Base-by-base conservation (phyloP, 1,284 basidiomycete genomes). In the Ceratobasidium sp. region DNA sequence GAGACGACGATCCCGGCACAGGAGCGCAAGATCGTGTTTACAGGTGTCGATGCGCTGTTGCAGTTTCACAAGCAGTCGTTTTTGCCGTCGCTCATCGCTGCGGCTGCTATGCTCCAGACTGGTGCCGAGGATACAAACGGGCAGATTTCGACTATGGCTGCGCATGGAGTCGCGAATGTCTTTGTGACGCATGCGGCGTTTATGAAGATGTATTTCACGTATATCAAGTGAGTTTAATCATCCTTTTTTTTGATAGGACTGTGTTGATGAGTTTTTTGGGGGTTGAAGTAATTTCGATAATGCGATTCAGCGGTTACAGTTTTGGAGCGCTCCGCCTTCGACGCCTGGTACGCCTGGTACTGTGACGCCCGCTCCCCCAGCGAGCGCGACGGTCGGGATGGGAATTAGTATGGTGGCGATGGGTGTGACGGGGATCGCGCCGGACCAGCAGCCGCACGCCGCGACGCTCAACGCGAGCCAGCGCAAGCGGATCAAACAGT, bases 151-250 rank as follows among this genome's bases (percentile, higher is more conserved):
- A 86, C 92, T 58, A 88, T 87, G 28, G 93, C 95, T 12, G 96
- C 95, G 0, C 94, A 91, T 80, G 90, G 91, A 40, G 93, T 99
- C 49, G 97, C 96, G 7, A 91, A 93, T 80, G 96, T 95, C 56
- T 99, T 99, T 86, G 87, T 94, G 80, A 94, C 92, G 68, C 96
- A 98, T 85, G 95, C 95, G 55, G 95, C 96, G 9, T 97, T 97
- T 88, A 95, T 98, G 95, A 95, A 90, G 86, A 96, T 98, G 93
- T 98, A 98, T 85, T 97, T 95, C 67, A 94, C 94, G 55, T 98
- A 97, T 85, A 97, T 97, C 89, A 98, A 97, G 94, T 95, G 84
- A 84, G 94, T 89, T 39, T 79, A 76, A 78, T 49, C 72, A 72
- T 77, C 63, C 66, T 78, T 49, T 61, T 60, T 6, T 33, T 23